Base-by-base conservation (phyloP, 2,329 filamentous ascomycete species). In the Corinectria fuckeliana region DNA sequence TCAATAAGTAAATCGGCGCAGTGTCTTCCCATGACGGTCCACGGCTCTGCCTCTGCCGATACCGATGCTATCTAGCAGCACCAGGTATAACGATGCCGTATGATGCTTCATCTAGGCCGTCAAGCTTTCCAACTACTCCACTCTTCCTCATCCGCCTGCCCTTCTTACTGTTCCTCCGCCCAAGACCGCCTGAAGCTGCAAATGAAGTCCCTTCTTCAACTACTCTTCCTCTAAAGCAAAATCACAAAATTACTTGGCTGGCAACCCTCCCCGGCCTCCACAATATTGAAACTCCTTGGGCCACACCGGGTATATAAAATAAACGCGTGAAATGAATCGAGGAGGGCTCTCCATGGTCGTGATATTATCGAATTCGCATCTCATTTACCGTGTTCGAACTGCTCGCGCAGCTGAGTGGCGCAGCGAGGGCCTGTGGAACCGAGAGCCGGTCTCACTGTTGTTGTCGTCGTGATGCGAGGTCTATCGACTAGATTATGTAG, bases 221-320 rank as follows among this genome's bases (percentile, higher is more conserved):
- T 5, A 30, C 45, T 23, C 20, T 34, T 20, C 10, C 14, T 53
- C 53, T 25, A 42, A 28, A 36, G 32, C 34, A 23, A 56, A 57
- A 58, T 36, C 48, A 39, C 63, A 60, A 49, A 52, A 66, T 66
- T 66, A 66, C 51, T 49, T 39, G 55, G 54, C 53, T 57, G 50
- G 57, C 60, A 56, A 39, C 60, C 55, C 32, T 52, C 58, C 60
- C 32, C 63, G 25, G 55, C 63, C 55, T 66, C 56, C 58, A 30
- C 55, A 62, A 56, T 52, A 61, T 58, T 59, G 52, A 62, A 60
- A 54, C 60, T 61, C 42, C 57, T 41, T 66, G 61, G 42, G 56
- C 65, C 53, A 36, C 64, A 61, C 65, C 66, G 68, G 68, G 68
- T 70, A 70, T 70, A 70, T 69, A 67, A 60, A 66, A 63, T 68